Evolutionary conservation across 2,329 filamentous ascomycete genomes (phyloP).

Genomic region (Atkinsonella texensis): DNA sequence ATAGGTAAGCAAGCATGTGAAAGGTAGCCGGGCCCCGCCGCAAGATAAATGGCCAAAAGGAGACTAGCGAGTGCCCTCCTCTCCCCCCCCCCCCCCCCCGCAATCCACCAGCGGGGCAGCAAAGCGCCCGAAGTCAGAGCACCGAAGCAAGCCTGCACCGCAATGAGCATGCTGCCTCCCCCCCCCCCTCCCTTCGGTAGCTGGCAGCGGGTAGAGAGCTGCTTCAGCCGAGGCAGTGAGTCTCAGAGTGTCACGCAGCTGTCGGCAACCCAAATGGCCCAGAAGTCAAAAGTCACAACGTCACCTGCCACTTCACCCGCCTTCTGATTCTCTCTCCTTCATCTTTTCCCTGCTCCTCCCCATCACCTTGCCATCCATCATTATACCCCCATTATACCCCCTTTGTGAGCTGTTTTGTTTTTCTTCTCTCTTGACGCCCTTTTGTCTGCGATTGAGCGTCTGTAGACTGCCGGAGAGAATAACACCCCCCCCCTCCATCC

Average conservation of each 20-base stretch:
- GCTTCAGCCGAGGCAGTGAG: slow-evolving; percentile 15
- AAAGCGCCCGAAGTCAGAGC: not conserved
- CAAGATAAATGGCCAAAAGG: slow-evolving; percentile 5
- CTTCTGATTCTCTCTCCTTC: not conserved
- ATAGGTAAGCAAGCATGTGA: slow-evolving; percentile 21
- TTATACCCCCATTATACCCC: slow-evolving; percentile 2
- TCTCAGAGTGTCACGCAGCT: not conserved
- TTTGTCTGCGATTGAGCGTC: slow-evolving; percentile 6
- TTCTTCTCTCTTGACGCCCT: slow-evolving; percentile 4
- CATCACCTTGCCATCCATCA: not conserved
- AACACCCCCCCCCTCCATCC: not conserved
- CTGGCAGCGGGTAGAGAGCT: slow-evolving; percentile 6
- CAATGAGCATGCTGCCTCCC: too few species aligned
- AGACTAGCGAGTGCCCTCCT: slow-evolving; percentile 12
- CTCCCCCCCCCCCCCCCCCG: slow-evolving; percentile 4
- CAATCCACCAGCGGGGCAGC: slow-evolving; percentile 3
- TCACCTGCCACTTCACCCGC: slow-evolving; percentile 1
- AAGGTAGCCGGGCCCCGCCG: slow-evolving; percentile 7
- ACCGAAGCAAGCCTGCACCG: not conserved
- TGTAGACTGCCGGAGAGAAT: not conserved
- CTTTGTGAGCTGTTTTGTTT: not conserved
- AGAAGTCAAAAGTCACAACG: not conserved
- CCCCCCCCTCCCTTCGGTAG: slow-evolving; percentile 15
- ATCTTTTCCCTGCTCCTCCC: slow-evolving; percentile 2
- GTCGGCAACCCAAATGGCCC: not conserved